phyloP scores from a whole-genome alignment of 1,284 basidiomycete genomes.

The Ceratobasidium sp. region DNA sequence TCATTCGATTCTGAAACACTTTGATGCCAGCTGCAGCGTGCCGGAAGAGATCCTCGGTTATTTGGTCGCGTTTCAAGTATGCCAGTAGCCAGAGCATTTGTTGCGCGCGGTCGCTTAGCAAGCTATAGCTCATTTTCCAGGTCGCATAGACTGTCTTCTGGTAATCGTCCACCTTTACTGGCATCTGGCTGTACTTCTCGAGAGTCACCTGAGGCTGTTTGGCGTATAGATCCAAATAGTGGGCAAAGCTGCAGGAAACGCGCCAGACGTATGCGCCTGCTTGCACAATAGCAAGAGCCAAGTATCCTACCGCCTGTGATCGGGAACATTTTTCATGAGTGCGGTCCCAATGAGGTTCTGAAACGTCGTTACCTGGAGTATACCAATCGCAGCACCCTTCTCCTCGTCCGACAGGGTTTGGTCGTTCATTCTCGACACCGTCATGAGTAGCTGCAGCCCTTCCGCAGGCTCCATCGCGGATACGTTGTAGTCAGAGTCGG shows the following conservation, averaged over 20 bases:
- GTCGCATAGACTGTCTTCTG: conserved; percentile 34
- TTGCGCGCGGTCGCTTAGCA: neutral
- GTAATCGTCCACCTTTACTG: conserved; percentile 25
- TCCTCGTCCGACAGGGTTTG: neutral
- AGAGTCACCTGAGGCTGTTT: neutral
- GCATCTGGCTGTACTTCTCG: neutral
- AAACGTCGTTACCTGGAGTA: too few relatives aligned
- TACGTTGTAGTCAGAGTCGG: conserved; percentile 6
- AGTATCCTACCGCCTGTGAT: conserved; percentile 9
- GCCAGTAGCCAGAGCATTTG: conserved; percentile 24
- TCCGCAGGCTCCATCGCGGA: conserved; percentile 30
- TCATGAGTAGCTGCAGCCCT: conserved; percentile 4
- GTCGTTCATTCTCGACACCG: neutral
- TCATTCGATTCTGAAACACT: neutral
- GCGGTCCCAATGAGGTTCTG: too few relatives aligned
- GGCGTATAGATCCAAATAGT: conserved; percentile 16
- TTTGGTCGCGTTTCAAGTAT: conserved; percentile 5
- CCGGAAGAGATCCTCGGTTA: conserved; percentile 6
- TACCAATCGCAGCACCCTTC: neutral
- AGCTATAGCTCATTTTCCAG: conserved; percentile 20
- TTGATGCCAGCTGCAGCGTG: neutral
- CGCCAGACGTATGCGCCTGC: conserved; percentile 33
- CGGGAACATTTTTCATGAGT: neutral
- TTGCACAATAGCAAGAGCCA: conserved; percentile 41
- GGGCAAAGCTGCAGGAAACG: neutral